Percentiles rank a stretch among this genome's conserved stretches.
Evolutionary conservation across 1,139 yeast species (phyloP).

Genomic region (Scheffersomyces illinoinensis): DNA sequence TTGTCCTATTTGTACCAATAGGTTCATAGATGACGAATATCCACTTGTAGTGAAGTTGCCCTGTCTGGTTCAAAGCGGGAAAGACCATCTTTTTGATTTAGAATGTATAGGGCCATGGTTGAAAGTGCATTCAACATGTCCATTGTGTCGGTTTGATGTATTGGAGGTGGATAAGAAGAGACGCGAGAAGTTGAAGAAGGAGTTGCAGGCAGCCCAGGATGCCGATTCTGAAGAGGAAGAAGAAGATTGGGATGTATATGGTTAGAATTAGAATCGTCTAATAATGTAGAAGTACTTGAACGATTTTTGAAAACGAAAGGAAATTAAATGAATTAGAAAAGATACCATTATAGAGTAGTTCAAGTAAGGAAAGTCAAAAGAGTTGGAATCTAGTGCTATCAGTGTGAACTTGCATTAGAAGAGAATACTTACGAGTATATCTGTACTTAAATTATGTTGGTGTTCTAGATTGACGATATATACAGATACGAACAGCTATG

Average conservation of each 20-base stretch:
- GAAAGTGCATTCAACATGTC: constrained; percentile 77
- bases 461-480: constrained; percentile 1
- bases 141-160: constrained; percentile 79
- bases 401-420: too few relatives aligned
- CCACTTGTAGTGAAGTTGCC: constrained; percentile 84
- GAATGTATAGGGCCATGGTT: constrained; percentile 95
- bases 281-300: neutral
- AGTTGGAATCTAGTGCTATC: too few relatives aligned
- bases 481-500: constrained; percentile 3
- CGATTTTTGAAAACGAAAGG: neutral
- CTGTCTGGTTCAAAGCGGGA: constrained; percentile 48
- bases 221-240: constrained; percentile 65
- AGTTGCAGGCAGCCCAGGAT: constrained; percentile 43
- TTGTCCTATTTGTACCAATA: constrained; percentile 85
- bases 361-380: too few relatives aligned
- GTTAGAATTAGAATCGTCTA: constrained; percentile 27
- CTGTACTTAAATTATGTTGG: neutral
- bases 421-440: neutral
- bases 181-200: constrained; percentile 42
- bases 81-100: constrained; percentile 74
- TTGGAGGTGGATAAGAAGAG: constrained; percentile 41
- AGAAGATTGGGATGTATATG: constrained; percentile 77
- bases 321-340: too few relatives aligned
- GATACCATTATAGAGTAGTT: too few relatives aligned
- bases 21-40: constrained; percentile 68